Percentiles rank a stretch among this genome's conserved stretches.
These are phyloP conservation scores for Xylaria sp. DNA, from an alignment of 2,329 filamentous ascomycete genomes.

Conservation along the genomic window DNA sequence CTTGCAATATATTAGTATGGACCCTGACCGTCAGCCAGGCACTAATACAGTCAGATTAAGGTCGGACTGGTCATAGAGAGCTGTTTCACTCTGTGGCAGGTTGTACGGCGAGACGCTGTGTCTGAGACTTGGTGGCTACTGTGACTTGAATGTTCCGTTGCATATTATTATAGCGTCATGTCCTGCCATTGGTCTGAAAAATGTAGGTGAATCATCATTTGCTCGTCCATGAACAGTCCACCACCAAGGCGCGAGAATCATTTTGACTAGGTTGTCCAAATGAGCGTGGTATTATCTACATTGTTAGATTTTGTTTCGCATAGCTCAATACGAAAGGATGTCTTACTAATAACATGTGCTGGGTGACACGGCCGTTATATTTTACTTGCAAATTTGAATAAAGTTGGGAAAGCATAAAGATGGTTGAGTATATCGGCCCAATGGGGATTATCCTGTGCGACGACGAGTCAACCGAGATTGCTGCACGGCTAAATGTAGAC, in stretches of 20 bases:
- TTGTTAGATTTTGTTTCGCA: slow-evolving; percentile 3
- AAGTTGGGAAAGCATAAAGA: neutral
- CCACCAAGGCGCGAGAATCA: slow-evolving; percentile 3
- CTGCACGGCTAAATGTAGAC: slow-evolving; percentile 16
- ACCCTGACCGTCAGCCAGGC: neutral
- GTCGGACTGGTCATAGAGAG: slow-evolving; percentile 11
- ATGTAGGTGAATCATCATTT: neutral
- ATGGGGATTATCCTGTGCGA: slow-evolving; percentile 22
- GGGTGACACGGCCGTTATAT: slow-evolving; percentile 11
- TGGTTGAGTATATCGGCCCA: slow-evolving; percentile 16
- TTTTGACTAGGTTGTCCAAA: slow-evolving; percentile 1
- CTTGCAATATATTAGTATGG: neutral
- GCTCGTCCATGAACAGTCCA: neutral
- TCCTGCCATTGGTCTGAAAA: slow-evolving; percentile 5
- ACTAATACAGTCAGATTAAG: slow-evolving; percentile 10
- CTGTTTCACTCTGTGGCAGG: slow-evolving; percentile 23
- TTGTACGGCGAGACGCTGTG: slow-evolving; percentile 34
- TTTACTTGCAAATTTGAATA: slow-evolving; percentile 9
- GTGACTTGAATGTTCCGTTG: slow-evolving; percentile 25
- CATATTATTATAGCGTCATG: slow-evolving; percentile 9
- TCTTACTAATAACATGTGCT: slow-evolving; percentile 13
- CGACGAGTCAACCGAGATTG: slow-evolving; percentile 32
- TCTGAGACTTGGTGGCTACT: slow-evolving; percentile 27
- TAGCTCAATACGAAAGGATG: slow-evolving; percentile 4
- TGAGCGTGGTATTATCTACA: slow-evolving; percentile 9